Percentiles rank a stretch among this genome's conserved stretches.
phyloP scores from a whole-genome alignment of 2,329 filamentous ascomycete species.

The Magnaporthales sp. region DNA sequence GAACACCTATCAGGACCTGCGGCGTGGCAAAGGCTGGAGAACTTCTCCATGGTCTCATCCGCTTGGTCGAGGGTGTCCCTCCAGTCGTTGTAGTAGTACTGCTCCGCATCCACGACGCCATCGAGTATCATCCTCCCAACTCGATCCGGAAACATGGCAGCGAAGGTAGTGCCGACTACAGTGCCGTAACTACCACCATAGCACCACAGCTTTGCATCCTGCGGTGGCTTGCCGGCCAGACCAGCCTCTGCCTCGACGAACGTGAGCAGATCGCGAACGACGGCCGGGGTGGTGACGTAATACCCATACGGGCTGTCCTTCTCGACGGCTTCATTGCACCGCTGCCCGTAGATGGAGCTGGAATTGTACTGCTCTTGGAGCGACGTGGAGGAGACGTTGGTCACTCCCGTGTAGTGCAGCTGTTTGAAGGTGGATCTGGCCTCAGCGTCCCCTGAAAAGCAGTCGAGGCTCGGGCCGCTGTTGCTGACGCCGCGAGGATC shows the following conservation, averaged over 20 bases:
- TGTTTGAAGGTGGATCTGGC: constrained; percentile 14
- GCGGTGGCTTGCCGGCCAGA: constrained; percentile 8
- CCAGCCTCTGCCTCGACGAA: constrained; percentile 21
- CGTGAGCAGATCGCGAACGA: constrained; percentile 29
- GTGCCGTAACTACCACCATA: constrained; percentile 30
- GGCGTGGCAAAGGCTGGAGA: constrained; percentile 36
- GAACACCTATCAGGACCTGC: background rate
- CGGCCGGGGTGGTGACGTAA: constrained; percentile 22
- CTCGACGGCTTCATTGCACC: background rate
- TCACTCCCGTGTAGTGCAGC: constrained; percentile 17
- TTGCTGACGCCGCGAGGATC: constrained; percentile 35
- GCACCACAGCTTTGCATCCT: constrained; percentile 22
- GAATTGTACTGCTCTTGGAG: background rate
- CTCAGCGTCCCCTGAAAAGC: constrained; percentile 17
- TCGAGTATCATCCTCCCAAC: constrained; percentile 26
- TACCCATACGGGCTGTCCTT: background rate
- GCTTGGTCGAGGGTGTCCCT: background rate
- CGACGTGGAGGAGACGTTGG: constrained; percentile 10
- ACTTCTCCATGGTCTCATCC: constrained; percentile 35
- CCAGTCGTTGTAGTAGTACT: constrained; percentile 20
- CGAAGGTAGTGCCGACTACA: constrained; percentile 25
- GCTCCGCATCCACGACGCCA: constrained; percentile 23
- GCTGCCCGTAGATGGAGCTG: background rate
- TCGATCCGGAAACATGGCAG: constrained; percentile 27
- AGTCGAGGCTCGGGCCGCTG: constrained; percentile 29